Evolutionary conservation across 2,329 filamentous ascomycete genomes (phyloP), one percentile per base, ranked within the genome.

Genomic region (Fusarium anguioides): DNA sequence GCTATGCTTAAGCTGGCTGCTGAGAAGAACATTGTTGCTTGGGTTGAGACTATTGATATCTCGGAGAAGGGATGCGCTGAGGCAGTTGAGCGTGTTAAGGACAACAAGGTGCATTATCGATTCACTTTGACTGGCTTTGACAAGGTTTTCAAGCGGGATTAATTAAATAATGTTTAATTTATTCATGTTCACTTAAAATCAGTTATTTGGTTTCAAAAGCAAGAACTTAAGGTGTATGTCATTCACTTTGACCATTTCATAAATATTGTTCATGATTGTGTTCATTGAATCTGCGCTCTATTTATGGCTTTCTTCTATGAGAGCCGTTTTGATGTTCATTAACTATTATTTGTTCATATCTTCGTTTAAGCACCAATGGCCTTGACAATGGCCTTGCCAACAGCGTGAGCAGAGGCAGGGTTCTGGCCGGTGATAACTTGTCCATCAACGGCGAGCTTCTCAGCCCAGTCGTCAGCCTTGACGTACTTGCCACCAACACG

Each of bases 71-170:
- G 88, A 0, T 89, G 90, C 74, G 88, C 88, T 76, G 84, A 93
- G 80, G 91, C 88, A 0, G 86, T 93, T 18, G 84, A 89, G 75
- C 84, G 89, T 66, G 86, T 94, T 48, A 87, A 90, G 74, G 87
- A 87, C 66, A 91, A 91, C 70, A 86, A 92, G 75, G 89, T 94
- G 15, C 84, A 84, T 31, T 95, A 92, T 75, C 83, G 92, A 37
- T 89, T 92, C 72, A 92, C 90, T 1, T 76, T 94, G 72, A 87
- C 86, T 14, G 86, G 86, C 11, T 92, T 85, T 70, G 87, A 92
- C 70, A 87, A 90, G 81, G 86, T 81, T 0, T 92, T 92, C 60
- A 56, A 69, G 57, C 47, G 45, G n/a, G 36, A 51, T 23, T 68
- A 52, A 41, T 21, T 44, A 26, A 12, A 6, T 31, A 41, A 35